Base-by-base conservation (phyloP, 441 rosid species). In the Cnidoscolus chayamansa region DNA sequence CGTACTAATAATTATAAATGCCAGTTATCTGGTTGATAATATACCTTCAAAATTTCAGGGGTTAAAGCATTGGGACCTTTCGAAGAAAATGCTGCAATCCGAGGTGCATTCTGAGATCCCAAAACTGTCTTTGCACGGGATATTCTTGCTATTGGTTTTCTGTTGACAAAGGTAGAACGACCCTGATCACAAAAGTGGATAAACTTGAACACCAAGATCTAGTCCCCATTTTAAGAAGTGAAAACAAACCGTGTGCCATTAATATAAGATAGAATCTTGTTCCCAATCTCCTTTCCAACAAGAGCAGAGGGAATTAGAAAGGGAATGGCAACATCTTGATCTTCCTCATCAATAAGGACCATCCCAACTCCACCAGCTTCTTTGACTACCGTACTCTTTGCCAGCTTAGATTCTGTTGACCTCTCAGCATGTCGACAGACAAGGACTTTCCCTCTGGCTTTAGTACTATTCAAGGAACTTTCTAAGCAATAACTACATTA, bases 21-120 rank as follows among this genome's bases (percentile, higher is more conserved):
- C 61, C 30, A 45, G 57, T 0, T 48, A 56, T 49, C 11, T 4
- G 3, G 37, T 55, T 66, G 45, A 40, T 12, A 69, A 43, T 7
- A 68, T 72, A 88, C 95, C 88, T 90, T 90, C 65, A 90, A 79
- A 82, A 90, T 88, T 62, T 86, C 89, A 47, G 92, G 90, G 63
- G 85, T 88, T 62, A 90, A 9, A 77, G 83, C 72, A 81, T 86
- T 90, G 47, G 95, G 95, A 70, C 95, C 95, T 80, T 84, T 90
- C 3, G 92, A 88, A 19, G 95, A 90, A 81, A 90, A 90, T 47
- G 74, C 79, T 64, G 91, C 84, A 55, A 90, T 80, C 40, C 86
- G 88, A 31, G 92, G 83, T 70, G 89, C 89, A 20, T 86, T 78
- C 35, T 82, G 84, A 32, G 79, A 74, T 37, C 90, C 94, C 71